Percentiles rank a stretch among this genome's conserved stretches.
Conservation (phyloP, 129 eudicot genomes). For the Arctium lappa region DNA sequence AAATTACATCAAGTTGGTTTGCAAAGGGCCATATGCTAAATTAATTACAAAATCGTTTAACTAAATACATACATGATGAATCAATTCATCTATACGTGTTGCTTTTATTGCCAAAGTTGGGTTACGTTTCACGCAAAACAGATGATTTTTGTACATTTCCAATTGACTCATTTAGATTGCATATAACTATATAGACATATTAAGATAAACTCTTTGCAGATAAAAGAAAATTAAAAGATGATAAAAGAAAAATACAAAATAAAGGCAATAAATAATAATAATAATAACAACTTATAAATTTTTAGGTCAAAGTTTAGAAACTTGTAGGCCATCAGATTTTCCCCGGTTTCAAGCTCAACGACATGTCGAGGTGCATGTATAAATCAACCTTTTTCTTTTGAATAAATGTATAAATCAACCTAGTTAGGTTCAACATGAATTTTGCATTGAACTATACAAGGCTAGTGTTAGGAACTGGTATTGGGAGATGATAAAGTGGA, state of each 20-base stretch:
- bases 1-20: too few species aligned
- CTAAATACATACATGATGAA: too few species aligned
- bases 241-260: not conserved
- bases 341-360: not conserved
- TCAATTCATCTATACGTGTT: too few species aligned
- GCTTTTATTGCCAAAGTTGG: too few species aligned
- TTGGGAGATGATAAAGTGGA: too few species aligned
- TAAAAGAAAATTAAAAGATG: not conserved
- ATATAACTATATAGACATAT: not conserved
- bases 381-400: not conserved
- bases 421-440: not conserved
- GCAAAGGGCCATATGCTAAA: not conserved
- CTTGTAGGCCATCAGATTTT: constrained; percentile 23
- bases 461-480: too few species aligned
- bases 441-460: not conserved
- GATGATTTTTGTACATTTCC: not conserved
- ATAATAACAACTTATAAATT: not conserved
- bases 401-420: not conserved
- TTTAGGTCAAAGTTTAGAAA: not conserved
- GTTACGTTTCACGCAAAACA: not conserved
- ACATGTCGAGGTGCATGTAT: constrained; percentile 12
- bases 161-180: not conserved
- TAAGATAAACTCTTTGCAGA: not conserved
- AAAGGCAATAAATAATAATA: not conserved
- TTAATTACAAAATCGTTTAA: too few species aligned